Percentiles rank a stretch among this genome's conserved stretches.
Evolutionary conservation across 768 basidiomycete genomes (phyloP).

Genomic region (Russula sp.): DNA sequence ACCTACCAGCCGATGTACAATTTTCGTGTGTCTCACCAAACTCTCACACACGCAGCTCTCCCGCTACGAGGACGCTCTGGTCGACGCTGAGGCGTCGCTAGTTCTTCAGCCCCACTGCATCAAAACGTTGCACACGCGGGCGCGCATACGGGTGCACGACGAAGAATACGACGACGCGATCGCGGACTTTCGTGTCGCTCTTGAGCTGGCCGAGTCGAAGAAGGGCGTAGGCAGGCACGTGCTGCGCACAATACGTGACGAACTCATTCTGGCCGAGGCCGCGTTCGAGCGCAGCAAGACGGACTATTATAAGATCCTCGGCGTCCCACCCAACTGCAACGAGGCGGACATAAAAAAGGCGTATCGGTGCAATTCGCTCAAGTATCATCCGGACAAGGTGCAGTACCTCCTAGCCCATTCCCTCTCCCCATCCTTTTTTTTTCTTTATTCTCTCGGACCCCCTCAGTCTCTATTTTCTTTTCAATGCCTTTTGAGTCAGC

Average conservation of each 20-base stretch:
- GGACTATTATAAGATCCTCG: constrained; percentile 80
- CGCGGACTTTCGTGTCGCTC: constrained; percentile 71
- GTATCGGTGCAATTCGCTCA: constrained; percentile 79
- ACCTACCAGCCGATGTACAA: not conserved
- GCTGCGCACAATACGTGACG: constrained; percentile 36
- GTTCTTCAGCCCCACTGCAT: constrained; percentile 55
- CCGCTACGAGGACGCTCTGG: constrained; percentile 57
- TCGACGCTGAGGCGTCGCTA: constrained; percentile 65
- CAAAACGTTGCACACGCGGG: constrained; percentile 83
- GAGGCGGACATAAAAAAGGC: constrained; percentile 84
- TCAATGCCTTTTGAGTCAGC: too few species aligned
- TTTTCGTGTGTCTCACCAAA: not conserved
- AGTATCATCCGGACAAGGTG: constrained; percentile 82
- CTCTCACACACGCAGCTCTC: constrained; percentile 40
- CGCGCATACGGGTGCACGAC: constrained; percentile 65
- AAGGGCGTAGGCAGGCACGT: constrained; percentile 54
- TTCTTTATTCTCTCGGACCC: not conserved
- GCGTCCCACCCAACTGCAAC: constrained; percentile 48
- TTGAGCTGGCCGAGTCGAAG: constrained; percentile 62
- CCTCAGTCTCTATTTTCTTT: too few species aligned
- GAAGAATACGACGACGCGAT: constrained; percentile 69
- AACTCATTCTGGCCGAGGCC: constrained; percentile 76
- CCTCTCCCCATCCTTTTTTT: not conserved
- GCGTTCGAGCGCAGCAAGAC: constrained; percentile 82
- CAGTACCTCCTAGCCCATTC: constrained; percentile 5